Conservation (phyloP, 192 early-diverging fungal species). For the Physocladia obscura region DNA sequence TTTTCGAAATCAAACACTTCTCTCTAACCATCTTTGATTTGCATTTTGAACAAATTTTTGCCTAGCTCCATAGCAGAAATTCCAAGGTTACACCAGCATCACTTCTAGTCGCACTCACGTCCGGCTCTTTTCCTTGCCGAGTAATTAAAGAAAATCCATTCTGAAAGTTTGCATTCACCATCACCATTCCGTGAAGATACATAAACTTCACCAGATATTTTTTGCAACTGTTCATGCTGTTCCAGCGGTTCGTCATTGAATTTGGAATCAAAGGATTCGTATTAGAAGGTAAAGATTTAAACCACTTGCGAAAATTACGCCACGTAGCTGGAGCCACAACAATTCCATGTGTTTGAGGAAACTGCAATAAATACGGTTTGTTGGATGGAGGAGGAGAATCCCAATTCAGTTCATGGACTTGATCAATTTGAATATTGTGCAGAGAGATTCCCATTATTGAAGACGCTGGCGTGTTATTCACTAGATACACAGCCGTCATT, state of each 20-base stretch:
- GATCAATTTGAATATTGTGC: conserved; percentile 4
- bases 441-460: conserved; percentile 20
- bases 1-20: too few species aligned
- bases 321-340: conserved; percentile 11
- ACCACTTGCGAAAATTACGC: conserved; percentile 15
- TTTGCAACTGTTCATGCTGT: background rate
- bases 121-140: background rate
- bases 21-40: background rate
- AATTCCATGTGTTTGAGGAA: conserved; percentile 7
- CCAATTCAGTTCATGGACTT: conserved; percentile 7
- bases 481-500: background rate
- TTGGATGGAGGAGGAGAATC: too few species aligned
- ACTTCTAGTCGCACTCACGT: background rate
- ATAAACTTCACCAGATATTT: conserved; percentile 25
- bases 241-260: conserved; percentile 27
- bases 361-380: conserved; percentile 1
- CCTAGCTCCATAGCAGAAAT: background rate
- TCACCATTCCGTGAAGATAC: background rate
- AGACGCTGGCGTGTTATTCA: background rate
- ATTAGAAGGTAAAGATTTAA: background rate
- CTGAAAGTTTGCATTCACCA: conserved; percentile 21
- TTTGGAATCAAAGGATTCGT: conserved; percentile 17
- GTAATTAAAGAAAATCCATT: background rate
- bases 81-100: background rate
- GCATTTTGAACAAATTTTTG: background rate